phyloP scores from a whole-genome alignment of 306 rosid species.

The Rosa persica region DNA sequence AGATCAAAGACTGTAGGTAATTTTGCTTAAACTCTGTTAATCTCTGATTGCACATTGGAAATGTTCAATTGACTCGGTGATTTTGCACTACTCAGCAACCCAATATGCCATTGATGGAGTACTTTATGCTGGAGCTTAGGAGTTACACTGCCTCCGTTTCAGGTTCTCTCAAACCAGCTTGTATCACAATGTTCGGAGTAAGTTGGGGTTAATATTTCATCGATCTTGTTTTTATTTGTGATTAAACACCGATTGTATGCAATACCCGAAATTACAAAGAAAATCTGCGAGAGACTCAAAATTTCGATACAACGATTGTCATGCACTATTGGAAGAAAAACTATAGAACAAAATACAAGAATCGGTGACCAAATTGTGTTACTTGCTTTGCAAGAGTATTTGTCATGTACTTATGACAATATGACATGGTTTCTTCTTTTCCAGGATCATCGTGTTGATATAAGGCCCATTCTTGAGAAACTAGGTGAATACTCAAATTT shows the following conservation, averaged over 20 bases:
- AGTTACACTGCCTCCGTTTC: constrained; percentile 29
- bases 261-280: too few species aligned
- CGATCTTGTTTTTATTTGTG: not conserved
- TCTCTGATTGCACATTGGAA: not conserved
- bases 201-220: constrained; percentile 7
- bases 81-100: constrained; percentile 1
- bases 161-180: constrained; percentile 23
- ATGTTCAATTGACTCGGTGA: not conserved
- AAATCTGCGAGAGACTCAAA: too few species aligned
- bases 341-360: too few species aligned
- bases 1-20: constrained; percentile 27
- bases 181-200: constrained; percentile 45
- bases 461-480: constrained; percentile 26
- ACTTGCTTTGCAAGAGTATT: not conserved
- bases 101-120: constrained; percentile 18
- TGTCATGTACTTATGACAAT: not conserved
- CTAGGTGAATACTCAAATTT: constrained; percentile 27
- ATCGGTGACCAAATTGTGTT: not conserved
- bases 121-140: constrained; percentile 27
- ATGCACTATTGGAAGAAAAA: not conserved
- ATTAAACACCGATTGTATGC: not conserved
- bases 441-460: constrained; percentile 35
- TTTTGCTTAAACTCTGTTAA: not conserved
- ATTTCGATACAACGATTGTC: too few species aligned
- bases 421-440: constrained; percentile 3